phyloP scores from a whole-genome alignment of 192 early-diverging fungal species.

The Rhizophagus prolifer region DNA sequence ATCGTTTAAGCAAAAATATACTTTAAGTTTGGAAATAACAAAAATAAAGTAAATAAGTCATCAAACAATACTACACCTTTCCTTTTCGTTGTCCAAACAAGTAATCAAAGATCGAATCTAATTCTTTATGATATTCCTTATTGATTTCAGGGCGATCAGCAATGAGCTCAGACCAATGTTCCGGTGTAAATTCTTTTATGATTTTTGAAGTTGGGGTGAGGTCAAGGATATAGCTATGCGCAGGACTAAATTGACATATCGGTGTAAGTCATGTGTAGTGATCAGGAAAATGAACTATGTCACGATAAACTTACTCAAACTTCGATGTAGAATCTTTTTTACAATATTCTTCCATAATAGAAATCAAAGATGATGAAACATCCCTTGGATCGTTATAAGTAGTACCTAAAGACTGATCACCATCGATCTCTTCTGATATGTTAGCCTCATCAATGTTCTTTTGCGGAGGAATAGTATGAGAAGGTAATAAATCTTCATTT shows the following conservation, averaged over 20 bases:
- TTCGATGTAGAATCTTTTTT: conserved; percentile 25
- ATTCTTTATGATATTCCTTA: conserved; percentile 17
- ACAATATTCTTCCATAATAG: conserved; percentile 22
- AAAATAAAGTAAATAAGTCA: background rate
- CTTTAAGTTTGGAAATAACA: background rate
- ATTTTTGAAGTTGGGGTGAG: conserved; percentile 28
- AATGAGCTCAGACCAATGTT: conserved; percentile 18
- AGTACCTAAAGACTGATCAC: no score
- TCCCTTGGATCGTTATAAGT: background rate
- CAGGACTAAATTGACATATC: conserved; percentile 23
- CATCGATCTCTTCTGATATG: no score
- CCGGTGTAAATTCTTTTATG: conserved; percentile 5
- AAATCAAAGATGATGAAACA: conserved; percentile 2
- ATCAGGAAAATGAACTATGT: background rate
- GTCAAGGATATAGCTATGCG: conserved; percentile 27
- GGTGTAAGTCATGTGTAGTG: background rate
- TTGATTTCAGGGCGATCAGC: conserved; percentile 3
- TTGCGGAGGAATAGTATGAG: no score
- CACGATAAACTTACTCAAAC: conserved; percentile 21
- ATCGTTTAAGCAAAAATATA: background rate
- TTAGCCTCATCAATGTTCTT: no score
- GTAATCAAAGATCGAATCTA: conserved; percentile 21
- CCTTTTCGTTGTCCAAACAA: conserved; percentile 18
- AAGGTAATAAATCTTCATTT: no score
- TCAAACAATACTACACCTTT: conserved; percentile 1